Base-by-base conservation (phyloP, 2,329 filamentous ascomycete genomes). In the Fusarium sp. region DNA sequence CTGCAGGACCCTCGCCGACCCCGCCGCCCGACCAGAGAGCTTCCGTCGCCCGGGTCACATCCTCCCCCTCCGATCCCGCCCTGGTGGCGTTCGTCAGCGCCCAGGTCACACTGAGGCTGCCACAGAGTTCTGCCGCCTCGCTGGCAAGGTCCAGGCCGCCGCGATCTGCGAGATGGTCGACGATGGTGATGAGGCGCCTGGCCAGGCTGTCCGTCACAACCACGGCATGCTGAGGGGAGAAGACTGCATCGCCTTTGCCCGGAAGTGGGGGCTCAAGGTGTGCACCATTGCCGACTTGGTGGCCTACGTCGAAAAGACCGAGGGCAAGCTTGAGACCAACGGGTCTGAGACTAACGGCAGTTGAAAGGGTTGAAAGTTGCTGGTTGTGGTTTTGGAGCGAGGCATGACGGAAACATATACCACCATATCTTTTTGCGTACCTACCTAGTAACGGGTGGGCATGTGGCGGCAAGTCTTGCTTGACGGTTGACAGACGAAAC, bases 241-340 rank as follows among this genome's bases (percentile, higher is more conserved):
- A 82, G 92, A 88, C 36, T 97, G 94, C 81, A 83, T 99, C 76
- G 87, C 85, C 55, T 99, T 99, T 85, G 96, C 93, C 27, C 89
- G 89, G 80, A 89, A 86, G 80, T 98, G 91, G 89, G 93, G 93
- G 4, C 83, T 99, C 73, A 96, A 91, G 83, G 93, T 97, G 64
- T 97, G 94, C 81, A 98, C 96, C 29, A 98, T 99, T 81, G 93
- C 95, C 78, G 93, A 95, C 80, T 80, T 99, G 81, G 90, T 95
- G 27, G 84, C 83, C 62, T 91, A 96, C 78, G 82, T 97, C 63
- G 91, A 96, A 79, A 90, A 89, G 83, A 89, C 85, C 38, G 90
- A 94, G 81, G 90, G 89, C 36, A 87, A 87, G 79, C 76, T 86
- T 11, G 78, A 77, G 54, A 67, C 79, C 23, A 86, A 85, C 20